Evolutionary conservation across 2,329 filamentous ascomycete genomes (phyloP).

Genomic region (Fusarium nisikadoi): DNA sequence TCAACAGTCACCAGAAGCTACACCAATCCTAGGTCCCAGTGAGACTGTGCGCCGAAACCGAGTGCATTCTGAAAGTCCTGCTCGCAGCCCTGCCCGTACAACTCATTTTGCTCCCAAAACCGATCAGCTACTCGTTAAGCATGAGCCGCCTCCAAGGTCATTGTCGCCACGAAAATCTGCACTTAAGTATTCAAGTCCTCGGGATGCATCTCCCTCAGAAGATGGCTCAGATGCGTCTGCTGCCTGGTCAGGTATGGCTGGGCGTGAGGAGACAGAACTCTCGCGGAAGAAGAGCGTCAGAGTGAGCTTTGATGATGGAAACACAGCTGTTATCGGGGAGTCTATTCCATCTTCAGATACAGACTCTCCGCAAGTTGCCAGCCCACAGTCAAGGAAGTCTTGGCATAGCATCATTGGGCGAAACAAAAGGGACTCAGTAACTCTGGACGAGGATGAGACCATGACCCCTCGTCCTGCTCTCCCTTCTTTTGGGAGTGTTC

Average conservation of each 20-base stretch:
- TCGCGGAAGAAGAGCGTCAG: constrained; percentile 72
- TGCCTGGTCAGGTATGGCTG: constrained; percentile 39
- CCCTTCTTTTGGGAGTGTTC: constrained; percentile 79
- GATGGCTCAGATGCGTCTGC: constrained; percentile 58
- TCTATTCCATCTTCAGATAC: constrained; percentile 51
- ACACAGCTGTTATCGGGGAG: constrained; percentile 65
- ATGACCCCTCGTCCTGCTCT: constrained; percentile 81
- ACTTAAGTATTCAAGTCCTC: constrained; percentile 70
- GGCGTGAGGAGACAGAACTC: constrained; percentile 51
- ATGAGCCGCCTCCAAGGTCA: constrained; percentile 76
- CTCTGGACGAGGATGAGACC: constrained; percentile 69
- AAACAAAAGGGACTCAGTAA: constrained; percentile 57
- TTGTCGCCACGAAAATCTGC: constrained; percentile 82
- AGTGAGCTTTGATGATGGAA: constrained; percentile 82
- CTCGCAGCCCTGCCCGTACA: constrained; percentile 71
- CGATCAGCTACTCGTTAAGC: constrained; percentile 66
- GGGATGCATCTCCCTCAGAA: constrained; percentile 63
- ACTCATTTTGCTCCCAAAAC: constrained; percentile 73
- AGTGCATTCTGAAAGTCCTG: constrained; percentile 69
- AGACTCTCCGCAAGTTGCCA: constrained; percentile 53
- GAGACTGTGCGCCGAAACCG: constrained; percentile 46
- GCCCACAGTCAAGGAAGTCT: constrained; percentile 53
- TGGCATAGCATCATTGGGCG: constrained; percentile 64
- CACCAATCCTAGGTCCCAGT: constrained; percentile 16
- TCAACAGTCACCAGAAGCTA: not conserved